Conservation (phyloP, 2,329 filamentous ascomycete species). For the Penicillium concentricum region DNA sequence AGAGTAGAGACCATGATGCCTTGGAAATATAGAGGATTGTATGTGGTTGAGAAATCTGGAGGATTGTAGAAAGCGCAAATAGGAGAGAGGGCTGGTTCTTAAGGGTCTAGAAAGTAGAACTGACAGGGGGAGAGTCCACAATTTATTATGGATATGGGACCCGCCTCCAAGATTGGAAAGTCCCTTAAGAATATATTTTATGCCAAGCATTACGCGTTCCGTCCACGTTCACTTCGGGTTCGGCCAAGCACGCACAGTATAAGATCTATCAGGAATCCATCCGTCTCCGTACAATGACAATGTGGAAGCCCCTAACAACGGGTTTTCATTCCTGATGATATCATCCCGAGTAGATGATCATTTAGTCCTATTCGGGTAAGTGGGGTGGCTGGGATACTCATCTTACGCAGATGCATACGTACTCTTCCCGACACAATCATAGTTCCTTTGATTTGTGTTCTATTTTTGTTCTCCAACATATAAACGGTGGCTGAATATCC, state of each 20-base stretch:
- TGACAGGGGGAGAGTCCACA: slow-evolving; percentile 5
- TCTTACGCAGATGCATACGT: slow-evolving; percentile 11
- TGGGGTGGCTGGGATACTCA: not conserved
- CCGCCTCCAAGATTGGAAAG: not conserved
- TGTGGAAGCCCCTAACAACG: slow-evolving; percentile 2
- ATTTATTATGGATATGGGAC: slow-evolving; percentile 1
- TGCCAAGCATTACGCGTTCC: not conserved
- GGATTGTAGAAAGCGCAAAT: not conserved
- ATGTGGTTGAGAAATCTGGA: not conserved
- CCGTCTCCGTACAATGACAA: not conserved
- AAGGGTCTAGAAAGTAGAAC: not conserved
- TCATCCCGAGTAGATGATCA: slow-evolving; percentile 6
- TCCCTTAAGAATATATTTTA: not conserved
- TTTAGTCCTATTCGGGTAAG: slow-evolving; percentile 2
- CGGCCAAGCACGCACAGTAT: too few relatives aligned
- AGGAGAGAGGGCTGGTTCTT: not conserved
- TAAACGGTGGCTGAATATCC: not conserved
- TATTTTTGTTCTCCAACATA: not conserved
- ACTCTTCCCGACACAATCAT: not conserved
- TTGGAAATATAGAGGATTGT: not conserved
- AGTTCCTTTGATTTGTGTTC: not conserved
- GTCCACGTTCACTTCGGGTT: slow-evolving; percentile 2
- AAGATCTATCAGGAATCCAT: not conserved
- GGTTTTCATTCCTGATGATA: slow-evolving; percentile 3
- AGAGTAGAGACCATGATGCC: slow-evolving; percentile 8